phyloP scores from a whole-genome alignment of 2,329 filamentous ascomycete genomes.

The Aspergillus sergii region DNA sequence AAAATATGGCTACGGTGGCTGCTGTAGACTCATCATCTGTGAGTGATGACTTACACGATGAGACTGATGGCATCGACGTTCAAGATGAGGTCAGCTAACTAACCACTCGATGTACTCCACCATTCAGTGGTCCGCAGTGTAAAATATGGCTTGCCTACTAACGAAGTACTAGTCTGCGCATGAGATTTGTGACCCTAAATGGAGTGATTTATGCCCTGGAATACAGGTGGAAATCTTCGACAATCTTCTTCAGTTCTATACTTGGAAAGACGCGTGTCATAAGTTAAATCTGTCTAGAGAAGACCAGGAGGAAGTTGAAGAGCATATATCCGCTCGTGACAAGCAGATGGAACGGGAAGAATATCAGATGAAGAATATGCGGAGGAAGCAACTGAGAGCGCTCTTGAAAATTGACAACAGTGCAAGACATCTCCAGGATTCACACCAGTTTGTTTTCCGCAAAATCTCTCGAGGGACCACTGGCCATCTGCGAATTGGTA shows the following conservation, averaged over 20 bases:
- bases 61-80: constrained; percentile 9
- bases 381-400: constrained; percentile 33
- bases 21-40: background rate
- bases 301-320: constrained; percentile 25
- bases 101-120: background rate
- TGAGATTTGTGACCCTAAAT: constrained; percentile 25
- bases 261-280: constrained; percentile 23
- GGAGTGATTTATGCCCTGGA: constrained; percentile 34
- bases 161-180: constrained; percentile 1
- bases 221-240: constrained; percentile 40
- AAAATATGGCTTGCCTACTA: background rate
- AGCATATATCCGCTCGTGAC: constrained; percentile 22
- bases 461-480: constrained; percentile 25
- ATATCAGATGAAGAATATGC: constrained; percentile 33
- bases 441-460: constrained; percentile 31
- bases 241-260: constrained; percentile 31
- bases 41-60: constrained; percentile 10
- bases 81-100: constrained; percentile 12
- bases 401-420: constrained; percentile 39
- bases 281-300: constrained; percentile 29
- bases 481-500: constrained; percentile 12
- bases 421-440: constrained; percentile 25
- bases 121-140: background rate
- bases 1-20: constrained; percentile 31
- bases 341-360: constrained; percentile 35